Base-by-base conservation (phyloP, 371 early-diverging fungal genomes). In the Mortierella sp. region DNA sequence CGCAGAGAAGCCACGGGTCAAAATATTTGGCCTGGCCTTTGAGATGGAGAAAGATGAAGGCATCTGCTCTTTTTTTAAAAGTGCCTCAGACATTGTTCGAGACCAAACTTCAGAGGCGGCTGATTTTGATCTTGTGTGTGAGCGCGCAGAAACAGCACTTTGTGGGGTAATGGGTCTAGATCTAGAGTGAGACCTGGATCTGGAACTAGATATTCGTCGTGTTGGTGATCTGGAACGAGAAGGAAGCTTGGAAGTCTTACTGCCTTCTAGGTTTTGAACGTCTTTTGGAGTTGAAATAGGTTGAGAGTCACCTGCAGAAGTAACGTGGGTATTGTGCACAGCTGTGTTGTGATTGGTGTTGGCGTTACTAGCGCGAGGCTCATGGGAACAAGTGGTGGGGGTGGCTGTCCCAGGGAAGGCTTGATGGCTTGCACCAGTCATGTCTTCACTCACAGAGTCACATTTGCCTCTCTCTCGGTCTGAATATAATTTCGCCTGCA, bases 1-100 rank as follows among this genome's bases (percentile, higher is more conserved):
- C 0, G 72, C 69, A 28, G 78, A 78, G 66, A 78, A 70, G 14
- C 78, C 78, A 22, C 78, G 54, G 11, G 61, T 65, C 54, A 78
- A 18, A 49, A 78, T 62, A 52, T 59, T 66, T 37, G 78, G 78
- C 3, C 78, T 73, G 8, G 54, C 18, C 57, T 60, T 66, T 22
- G 66, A 55, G 0, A 57, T n/a, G 40, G 78, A 60, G 16, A 68
- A 58, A 4, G 78, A 69, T 2, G 68, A 66, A 14, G 61, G 66
- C 26, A 60, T 51, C 40, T 32, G 61, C 18, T 69, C 72, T 55
- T 73, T 66, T 20, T 63, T 52, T 18, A 51, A 11, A 24, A 70
- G 45, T 1, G 62, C 16, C 24, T 73, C 78, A 8, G 78, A 62
- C 57, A 68, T 64, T 0, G 65, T 68, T 37, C 65, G 63, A 6